phyloP scores from a whole-genome alignment of 2,329 filamentous ascomycete genomes.

The Fusarium agapanthi region DNA sequence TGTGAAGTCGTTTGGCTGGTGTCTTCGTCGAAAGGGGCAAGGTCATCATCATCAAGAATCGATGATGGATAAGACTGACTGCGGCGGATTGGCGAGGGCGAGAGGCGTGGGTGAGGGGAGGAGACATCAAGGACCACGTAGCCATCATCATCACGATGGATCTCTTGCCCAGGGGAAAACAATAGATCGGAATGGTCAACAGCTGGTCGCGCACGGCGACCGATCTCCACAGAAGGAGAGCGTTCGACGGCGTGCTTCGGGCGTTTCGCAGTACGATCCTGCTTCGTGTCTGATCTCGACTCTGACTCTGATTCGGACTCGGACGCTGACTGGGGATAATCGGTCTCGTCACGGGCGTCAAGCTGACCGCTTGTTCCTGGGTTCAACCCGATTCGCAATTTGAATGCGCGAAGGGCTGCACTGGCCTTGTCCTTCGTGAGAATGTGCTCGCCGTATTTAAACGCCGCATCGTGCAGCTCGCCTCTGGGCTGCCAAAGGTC shows the following conservation, averaged over 20 bases:
- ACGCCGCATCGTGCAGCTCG: background rate
- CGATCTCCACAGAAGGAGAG: too few species aligned
- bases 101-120: background rate
- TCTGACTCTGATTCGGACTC: too few species aligned
- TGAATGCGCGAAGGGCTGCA: too few species aligned
- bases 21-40: background rate
- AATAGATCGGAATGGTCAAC: too few species aligned
- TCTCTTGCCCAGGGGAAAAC: background rate
- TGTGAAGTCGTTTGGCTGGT: background rate
- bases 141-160: background rate
- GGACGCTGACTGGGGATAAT: too few species aligned
- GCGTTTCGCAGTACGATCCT: too few species aligned
- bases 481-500: background rate
- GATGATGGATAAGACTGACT: background rate
- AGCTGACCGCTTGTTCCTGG: too few species aligned
- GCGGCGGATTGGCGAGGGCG: background rate
- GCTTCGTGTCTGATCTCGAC: too few species aligned
- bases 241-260: too few species aligned
- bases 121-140: background rate
- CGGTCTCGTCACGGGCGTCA: too few species aligned
- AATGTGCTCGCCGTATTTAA: background rate
- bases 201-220: too few species aligned
- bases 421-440: background rate
- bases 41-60: background rate
- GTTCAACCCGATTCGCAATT: too few species aligned